Percentiles rank a stretch among this genome's conserved stretches.
Evolutionary conservation across 257 asterid genomes (phyloP).

Genomic region (Scutellaria galericulata): DNA sequence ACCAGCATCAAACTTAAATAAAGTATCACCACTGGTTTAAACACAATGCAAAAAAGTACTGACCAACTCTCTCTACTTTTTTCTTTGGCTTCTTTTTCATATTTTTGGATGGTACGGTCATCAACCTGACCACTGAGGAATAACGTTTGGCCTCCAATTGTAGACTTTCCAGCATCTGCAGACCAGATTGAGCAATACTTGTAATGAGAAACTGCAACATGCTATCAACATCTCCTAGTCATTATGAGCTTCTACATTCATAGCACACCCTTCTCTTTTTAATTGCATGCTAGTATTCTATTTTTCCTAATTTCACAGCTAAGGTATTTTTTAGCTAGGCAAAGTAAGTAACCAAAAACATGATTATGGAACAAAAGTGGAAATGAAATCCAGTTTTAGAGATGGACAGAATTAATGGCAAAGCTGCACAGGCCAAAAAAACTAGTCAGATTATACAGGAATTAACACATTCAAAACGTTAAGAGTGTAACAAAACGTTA

Average conservation of each 20-base stretch:
- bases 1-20: not conserved
- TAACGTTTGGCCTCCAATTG: slow-evolving; percentile 92
- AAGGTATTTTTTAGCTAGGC: not conserved
- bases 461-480: not conserved
- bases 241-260: not conserved
- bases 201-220: slow-evolving; percentile 22
- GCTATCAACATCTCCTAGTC: slow-evolving; percentile 12
- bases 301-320: not conserved
- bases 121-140: slow-evolving; percentile 97
- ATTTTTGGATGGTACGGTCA: slow-evolving; percentile 94
- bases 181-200: slow-evolving; percentile 25
- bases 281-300: not conserved
- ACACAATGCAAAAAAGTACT: slow-evolving; percentile 37
- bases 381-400: not conserved
- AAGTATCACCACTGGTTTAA: not conserved
- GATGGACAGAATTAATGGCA: slow-evolving; percentile 7
- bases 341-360: not conserved
- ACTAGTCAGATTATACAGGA: not conserved
- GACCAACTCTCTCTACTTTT: slow-evolving; percentile 98
- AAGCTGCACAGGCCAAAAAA: not conserved
- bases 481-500: no score
- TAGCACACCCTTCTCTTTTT: not conserved
- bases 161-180: slow-evolving; percentile 98
- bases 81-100: slow-evolving; percentile 97
- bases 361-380: not conserved